A percentile compares a stretch with the other conserved stretches of the same genome.
These are phyloP conservation scores for Friedmanniomyces simplex DNA, from an alignment of 495 filamentous ascomycete genomes.

Conservation along the genomic window DNA sequence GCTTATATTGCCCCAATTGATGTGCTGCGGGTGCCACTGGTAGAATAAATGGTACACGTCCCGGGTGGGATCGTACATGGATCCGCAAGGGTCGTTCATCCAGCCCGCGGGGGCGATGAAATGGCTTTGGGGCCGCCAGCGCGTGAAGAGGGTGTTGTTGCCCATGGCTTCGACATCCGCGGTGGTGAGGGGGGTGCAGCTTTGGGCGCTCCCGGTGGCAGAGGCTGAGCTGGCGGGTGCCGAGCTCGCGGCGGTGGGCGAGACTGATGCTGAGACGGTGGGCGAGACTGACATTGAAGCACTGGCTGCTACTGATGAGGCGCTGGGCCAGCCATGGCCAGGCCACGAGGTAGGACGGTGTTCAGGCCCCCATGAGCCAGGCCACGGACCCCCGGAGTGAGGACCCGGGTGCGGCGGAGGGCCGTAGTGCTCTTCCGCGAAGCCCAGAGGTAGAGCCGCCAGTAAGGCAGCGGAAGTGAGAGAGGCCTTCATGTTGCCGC, in stretches of 20 bases:
- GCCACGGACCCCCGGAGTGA: background rate
- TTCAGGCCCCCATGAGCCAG: background rate
- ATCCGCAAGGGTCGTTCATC: slow-evolving; percentile 49
- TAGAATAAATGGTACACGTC: slow-evolving; percentile 34
- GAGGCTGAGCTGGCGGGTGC: background rate
- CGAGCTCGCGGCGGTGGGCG: too few species aligned
- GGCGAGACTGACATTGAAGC: background rate
- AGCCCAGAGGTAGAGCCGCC: background rate
- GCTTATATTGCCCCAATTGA: slow-evolving; percentile 31
- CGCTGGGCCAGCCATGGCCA: background rate
- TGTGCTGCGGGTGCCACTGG: slow-evolving; percentile 20
- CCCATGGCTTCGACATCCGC: slow-evolving; percentile 24
- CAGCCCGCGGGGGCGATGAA: slow-evolving; percentile 43
- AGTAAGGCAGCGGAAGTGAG: background rate
- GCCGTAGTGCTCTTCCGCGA: background rate
- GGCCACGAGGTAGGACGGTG: background rate
- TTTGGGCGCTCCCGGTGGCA: background rate
- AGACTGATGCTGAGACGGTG: too few species aligned
- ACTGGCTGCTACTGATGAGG: background rate
- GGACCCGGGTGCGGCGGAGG: background rate
- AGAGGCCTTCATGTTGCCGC: slow-evolving; percentile 3
- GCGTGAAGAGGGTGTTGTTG: slow-evolving; percentile 32
- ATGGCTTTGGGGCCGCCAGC: slow-evolving; percentile 43
- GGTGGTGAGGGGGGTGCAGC: slow-evolving; percentile 16
- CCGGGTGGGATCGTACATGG: slow-evolving; percentile 41